Conservation (phyloP, 2,329 filamentous ascomycete genomes). For the Gnomoniopsis smithogilvyi region DNA sequence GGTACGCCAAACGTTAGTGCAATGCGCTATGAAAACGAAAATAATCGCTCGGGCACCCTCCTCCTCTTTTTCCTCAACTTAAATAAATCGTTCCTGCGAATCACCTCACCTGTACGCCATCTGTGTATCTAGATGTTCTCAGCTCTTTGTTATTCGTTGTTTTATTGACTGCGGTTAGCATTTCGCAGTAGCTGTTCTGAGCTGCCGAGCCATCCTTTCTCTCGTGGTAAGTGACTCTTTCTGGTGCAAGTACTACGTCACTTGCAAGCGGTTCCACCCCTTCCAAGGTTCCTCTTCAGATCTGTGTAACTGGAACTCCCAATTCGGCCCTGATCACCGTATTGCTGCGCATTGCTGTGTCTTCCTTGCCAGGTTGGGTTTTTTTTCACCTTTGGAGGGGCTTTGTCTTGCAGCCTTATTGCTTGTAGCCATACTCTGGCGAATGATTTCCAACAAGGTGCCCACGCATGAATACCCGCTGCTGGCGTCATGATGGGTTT, state of each 20-base stretch:
- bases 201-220: too few relatives aligned
- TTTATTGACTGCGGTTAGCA: neutral
- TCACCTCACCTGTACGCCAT: neutral
- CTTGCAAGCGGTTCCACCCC: too few relatives aligned
- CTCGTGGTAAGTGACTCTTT: too few relatives aligned
- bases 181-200: neutral
- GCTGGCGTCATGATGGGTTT: neutral
- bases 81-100: neutral
- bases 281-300: too few relatives aligned
- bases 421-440: too few relatives aligned
- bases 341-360: too few relatives aligned
- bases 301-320: too few relatives aligned
- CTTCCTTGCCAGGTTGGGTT: too few relatives aligned
- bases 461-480: neutral
- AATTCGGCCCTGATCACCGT: too few relatives aligned
- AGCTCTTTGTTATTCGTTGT: neutral
- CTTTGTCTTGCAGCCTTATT: too few relatives aligned
- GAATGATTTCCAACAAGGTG: neutral
- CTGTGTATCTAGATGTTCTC: neutral
- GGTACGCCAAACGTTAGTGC: neutral
- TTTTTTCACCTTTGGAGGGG: too few relatives aligned
- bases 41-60: neutral
- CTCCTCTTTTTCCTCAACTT: neutral
- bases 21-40: neutral
- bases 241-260: too few relatives aligned